These are phyloP conservation scores for Curvularia sp. DNA, from an alignment of 2,329 filamentous ascomycete species.

Conservation along the genomic window DNA sequence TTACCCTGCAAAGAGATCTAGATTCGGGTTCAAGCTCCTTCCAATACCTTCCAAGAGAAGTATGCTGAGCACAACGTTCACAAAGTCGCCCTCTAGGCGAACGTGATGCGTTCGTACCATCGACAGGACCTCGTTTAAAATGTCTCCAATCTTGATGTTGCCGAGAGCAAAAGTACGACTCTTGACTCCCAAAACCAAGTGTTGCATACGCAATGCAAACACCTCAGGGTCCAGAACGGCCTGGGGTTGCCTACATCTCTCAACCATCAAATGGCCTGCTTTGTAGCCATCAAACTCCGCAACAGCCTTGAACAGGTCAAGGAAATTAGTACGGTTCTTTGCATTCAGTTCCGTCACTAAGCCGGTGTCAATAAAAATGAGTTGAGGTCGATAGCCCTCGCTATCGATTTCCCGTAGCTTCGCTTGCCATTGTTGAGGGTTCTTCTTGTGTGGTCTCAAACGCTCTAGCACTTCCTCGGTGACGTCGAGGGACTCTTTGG, in stretches of 20 bases:
- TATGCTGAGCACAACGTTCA: slow-evolving; percentile 97
- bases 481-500: slow-evolving; percentile 70
- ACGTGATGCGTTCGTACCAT: slow-evolving; percentile 96
- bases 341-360: slow-evolving; percentile 92
- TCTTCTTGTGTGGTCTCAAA: slow-evolving; percentile 74
- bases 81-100: slow-evolving; percentile 93
- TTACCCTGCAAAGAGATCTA: slow-evolving; percentile 82
- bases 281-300: slow-evolving; percentile 98
- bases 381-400: slow-evolving; percentile 89
- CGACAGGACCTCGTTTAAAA: slow-evolving; percentile 84
- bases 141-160: slow-evolving; percentile 95
- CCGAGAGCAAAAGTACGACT: slow-evolving; percentile 88
- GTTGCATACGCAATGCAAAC: slow-evolving; percentile 96
- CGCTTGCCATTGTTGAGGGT: slow-evolving; percentile 73
- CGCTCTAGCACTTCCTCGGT: slow-evolving; percentile 86
- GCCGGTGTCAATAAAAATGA: slow-evolving; percentile 97
- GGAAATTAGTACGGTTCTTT: slow-evolving; percentile 85
- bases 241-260: slow-evolving; percentile 89
- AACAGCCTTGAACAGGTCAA: slow-evolving; percentile 93
- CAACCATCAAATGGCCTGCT: slow-evolving; percentile 93
- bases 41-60: slow-evolving; percentile 94
- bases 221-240: slow-evolving; percentile 88
- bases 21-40: slow-evolving; percentile 79
- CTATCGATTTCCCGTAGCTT: slow-evolving; percentile 79
- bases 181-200: slow-evolving; percentile 90